phyloP scores from a whole-genome alignment of 2,329 filamentous ascomycete species.

The Pseudonectria foliicola region DNA sequence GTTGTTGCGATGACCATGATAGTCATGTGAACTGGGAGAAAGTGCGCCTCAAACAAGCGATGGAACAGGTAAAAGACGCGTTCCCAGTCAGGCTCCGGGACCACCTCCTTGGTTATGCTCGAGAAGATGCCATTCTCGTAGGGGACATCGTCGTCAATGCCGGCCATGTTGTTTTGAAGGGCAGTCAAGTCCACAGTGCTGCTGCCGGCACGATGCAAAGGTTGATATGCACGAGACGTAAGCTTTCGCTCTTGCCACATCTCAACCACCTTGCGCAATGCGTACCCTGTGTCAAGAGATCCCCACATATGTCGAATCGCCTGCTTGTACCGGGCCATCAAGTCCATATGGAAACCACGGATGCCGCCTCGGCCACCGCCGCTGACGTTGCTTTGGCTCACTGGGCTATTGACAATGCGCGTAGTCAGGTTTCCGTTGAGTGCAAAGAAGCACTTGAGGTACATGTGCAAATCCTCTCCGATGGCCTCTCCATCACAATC shows the following conservation, averaged over 20 bases:
- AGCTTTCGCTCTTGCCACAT: slow-evolving; percentile 52
- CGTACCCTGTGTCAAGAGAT: slow-evolving; percentile 60
- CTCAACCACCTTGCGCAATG: slow-evolving; percentile 50
- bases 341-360: slow-evolving; percentile 47
- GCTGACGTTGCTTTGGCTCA: slow-evolving; percentile 66
- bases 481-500: slow-evolving; percentile 65
- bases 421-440: slow-evolving; percentile 62
- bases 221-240: slow-evolving; percentile 47
- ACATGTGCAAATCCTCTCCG: slow-evolving; percentile 72
- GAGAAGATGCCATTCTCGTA: slow-evolving; percentile 48
- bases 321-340: slow-evolving; percentile 62
- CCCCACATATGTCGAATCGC: slow-evolving; percentile 73
- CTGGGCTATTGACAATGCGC: slow-evolving; percentile 57
- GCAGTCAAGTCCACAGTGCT: slow-evolving; percentile 41
- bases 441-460: slow-evolving; percentile 70
- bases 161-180: slow-evolving; percentile 36
- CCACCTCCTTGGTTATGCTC: slow-evolving; percentile 44
- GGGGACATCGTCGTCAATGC: slow-evolving; percentile 32
- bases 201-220: slow-evolving; percentile 43
- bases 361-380: slow-evolving; percentile 49
- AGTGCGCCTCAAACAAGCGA: slow-evolving; percentile 68
- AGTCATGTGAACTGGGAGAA: slow-evolving; percentile 60
- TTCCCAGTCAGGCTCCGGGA: slow-evolving; percentile 46
- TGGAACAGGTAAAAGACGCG: slow-evolving; percentile 54
- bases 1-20: slow-evolving; percentile 57